A percentile compares a stretch with the other conserved stretches of the same genome.
Evolutionary conservation across 164 flowering plant genomes (phyloP).

Genomic region (Brasenia schreberi): DNA sequence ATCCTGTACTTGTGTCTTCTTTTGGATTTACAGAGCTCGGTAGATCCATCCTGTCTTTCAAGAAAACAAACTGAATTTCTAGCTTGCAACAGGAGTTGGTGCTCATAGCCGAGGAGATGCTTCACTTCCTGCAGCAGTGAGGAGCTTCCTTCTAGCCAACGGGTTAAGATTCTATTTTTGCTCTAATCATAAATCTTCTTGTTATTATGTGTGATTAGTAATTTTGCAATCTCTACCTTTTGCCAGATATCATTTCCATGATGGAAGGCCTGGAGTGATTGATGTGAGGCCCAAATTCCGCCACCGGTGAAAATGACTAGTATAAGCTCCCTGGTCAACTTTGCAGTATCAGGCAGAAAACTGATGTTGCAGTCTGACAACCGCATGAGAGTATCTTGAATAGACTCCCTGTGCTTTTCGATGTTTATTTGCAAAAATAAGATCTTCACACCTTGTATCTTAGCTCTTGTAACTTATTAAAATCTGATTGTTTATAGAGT

Average conservation of each 20-base stretch:
- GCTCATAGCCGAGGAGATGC: constrained; percentile 80
- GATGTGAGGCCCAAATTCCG: constrained; percentile 60
- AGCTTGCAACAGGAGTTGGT: constrained; percentile 52
- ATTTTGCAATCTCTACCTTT: neutral
- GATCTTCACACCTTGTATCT: no score
- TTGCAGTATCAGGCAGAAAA: neutral
- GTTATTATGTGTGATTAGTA: neutral
- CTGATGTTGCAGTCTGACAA: no score
- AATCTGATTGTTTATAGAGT: no score
- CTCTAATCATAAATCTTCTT: neutral
- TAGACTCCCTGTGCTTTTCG: no score
- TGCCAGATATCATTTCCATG: constrained; percentile 44
- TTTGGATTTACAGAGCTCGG: neutral
- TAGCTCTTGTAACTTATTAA: no score
- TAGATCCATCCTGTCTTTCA: neutral
- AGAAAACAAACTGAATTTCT: neutral
- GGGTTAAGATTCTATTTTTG: constrained; percentile 21
- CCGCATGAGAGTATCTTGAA: no score
- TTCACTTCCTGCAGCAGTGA: constrained; percentile 64
- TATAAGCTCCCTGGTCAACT: neutral
- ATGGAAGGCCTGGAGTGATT: constrained; percentile 52
- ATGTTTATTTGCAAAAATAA: no score
- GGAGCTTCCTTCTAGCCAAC: constrained; percentile 55
- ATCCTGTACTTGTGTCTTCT: neutral
- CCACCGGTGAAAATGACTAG: neutral